phyloP scores from a whole-genome alignment of 2,329 filamentous ascomycete genomes.

The Cryphonectria naterciae region DNA sequence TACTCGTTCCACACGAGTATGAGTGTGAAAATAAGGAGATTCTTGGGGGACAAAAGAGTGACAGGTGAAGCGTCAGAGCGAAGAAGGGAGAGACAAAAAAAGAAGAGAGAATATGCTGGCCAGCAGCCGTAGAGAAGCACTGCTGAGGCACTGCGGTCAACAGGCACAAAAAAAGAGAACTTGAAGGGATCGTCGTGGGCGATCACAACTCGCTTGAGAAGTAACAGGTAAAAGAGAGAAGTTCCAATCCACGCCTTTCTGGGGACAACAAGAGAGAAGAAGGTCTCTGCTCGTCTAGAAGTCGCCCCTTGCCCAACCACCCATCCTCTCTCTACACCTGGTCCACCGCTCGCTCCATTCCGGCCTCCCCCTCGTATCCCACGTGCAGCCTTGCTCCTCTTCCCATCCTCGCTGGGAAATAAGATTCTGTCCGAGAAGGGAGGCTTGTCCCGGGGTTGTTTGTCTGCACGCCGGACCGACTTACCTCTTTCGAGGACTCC shows the following conservation, averaged over 20 bases:
- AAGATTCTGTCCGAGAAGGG: conserved; percentile 17
- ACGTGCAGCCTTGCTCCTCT: background rate
- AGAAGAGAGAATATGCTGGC: conserved; percentile 22
- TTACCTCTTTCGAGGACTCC: conserved; percentile 14
- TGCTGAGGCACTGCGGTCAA: conserved; percentile 28
- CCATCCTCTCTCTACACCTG: background rate
- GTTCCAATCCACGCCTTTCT: conserved; percentile 8
- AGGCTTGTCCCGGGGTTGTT: background rate
- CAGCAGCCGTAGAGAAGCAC: conserved; percentile 28
- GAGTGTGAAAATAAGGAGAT: background rate
- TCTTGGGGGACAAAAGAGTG: conserved; percentile 5
- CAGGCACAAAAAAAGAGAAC: conserved; percentile 12
- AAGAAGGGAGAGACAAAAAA: conserved; percentile 6
- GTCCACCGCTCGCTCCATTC: background rate
- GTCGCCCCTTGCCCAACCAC: conserved; percentile 10
- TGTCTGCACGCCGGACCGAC: conserved; percentile 11
- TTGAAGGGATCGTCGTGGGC: conserved; percentile 6
- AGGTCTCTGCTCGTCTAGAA: conserved; percentile 13
- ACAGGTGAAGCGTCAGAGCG: background rate
- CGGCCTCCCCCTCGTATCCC: background rate
- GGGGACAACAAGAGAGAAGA: background rate
- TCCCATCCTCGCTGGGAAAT: background rate
- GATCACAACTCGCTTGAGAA: conserved; percentile 20
- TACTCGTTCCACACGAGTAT: background rate
- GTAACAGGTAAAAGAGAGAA: conserved; percentile 10